These are phyloP conservation scores for Adansonia grandidieri DNA, from an alignment of 441 rosid species.

Conservation along the genomic window DNA sequence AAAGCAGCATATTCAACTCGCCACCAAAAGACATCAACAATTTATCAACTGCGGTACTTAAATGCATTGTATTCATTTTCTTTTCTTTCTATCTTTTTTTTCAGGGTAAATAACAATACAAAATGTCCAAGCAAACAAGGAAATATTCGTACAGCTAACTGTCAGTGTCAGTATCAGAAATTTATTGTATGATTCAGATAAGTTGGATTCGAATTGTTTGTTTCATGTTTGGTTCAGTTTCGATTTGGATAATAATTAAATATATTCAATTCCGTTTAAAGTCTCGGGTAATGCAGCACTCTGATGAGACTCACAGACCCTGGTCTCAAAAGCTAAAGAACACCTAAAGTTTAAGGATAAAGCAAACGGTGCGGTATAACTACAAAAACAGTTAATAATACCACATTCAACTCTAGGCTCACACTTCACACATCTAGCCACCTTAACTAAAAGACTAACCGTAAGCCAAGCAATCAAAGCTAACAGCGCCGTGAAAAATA, in stretches of 20 bases:
- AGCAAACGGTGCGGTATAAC: not conserved
- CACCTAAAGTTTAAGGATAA: not conserved
- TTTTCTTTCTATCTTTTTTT: too few species aligned
- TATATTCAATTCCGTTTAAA: too few species aligned
- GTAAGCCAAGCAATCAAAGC: not conserved
- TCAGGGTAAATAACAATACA: not conserved
- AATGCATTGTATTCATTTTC: not conserved
- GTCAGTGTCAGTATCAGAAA: not conserved
- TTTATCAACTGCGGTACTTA: not conserved
- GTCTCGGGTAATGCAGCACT: too few species aligned
- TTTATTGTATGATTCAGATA: not conserved
- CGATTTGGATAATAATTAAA: too few species aligned
- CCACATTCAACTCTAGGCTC: not conserved
- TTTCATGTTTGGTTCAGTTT: too few species aligned
- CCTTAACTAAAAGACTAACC: not conserved
- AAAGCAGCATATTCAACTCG: not conserved
- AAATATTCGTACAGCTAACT: not conserved
- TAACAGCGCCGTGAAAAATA: not conserved
- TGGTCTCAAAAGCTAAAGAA: not conserved
- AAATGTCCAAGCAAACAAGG: not conserved
- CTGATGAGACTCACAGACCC: not conserved
- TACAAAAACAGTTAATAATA: conserved; percentile 6
- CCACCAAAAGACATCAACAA: not conserved
- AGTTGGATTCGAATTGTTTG: too few species aligned
- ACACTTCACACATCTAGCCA: not conserved